Percentiles rank a stretch among this genome's conserved stretches.
Evolutionary conservation across 2,329 filamentous ascomycete species (phyloP).

Genomic region (Thyridium curvatum): DNA sequence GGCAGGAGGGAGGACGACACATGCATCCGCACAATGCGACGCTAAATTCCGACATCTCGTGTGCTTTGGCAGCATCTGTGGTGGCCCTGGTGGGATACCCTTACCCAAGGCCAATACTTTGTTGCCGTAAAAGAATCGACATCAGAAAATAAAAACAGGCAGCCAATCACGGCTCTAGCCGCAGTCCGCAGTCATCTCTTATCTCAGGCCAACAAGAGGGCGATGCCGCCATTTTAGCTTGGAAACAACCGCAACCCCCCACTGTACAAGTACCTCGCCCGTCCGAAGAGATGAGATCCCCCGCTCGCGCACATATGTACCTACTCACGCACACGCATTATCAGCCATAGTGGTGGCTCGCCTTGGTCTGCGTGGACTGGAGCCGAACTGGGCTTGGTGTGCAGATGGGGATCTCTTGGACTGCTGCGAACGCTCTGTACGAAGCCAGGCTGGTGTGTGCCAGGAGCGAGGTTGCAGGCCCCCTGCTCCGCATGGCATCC

Average conservation of each 20-base stretch:
- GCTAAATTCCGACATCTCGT: no score
- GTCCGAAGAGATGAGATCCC: not conserved
- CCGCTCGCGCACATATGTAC: not conserved
- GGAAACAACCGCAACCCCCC: not conserved
- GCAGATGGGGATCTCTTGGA: not conserved
- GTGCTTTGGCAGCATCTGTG: no score
- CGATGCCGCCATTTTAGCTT: slow-evolving; percentile 1
- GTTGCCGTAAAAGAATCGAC: slow-evolving; percentile 25
- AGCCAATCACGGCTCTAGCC: slow-evolving; percentile 28
- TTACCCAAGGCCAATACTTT: no score
- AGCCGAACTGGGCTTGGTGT: no score
- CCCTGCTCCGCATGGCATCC: no score
- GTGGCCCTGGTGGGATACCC: no score
- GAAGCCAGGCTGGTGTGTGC: no score
- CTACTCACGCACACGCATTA: not conserved
- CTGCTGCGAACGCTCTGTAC: not conserved
- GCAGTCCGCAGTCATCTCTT: slow-evolving; percentile 23
- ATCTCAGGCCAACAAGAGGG: slow-evolving; percentile 33
- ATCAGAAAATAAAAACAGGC: slow-evolving; percentile 28
- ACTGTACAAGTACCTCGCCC: not conserved
- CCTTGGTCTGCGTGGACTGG: not conserved
- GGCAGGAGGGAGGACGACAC: no score
- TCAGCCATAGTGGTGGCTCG: no score
- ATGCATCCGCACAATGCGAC: no score
- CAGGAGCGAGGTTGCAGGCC: no score